Percentiles rank a stretch among this genome's conserved stretches.
Conservation (phyloP, 2,329 filamentous ascomycete genomes). For the Fonsecaea monophora region DNA sequence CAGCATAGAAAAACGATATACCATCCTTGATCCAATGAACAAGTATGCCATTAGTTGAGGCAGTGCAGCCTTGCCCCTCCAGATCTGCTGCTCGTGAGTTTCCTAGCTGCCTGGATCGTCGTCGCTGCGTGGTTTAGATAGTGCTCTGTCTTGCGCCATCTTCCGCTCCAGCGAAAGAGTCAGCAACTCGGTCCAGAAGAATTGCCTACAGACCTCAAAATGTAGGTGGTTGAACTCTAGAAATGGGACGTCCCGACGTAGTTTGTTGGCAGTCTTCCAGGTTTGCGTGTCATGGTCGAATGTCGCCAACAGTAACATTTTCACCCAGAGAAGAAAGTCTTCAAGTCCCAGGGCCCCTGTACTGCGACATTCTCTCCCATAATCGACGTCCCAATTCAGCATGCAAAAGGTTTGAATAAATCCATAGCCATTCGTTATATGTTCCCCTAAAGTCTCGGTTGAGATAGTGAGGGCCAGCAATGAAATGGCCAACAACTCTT, state of each 20-base stretch:
- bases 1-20: neutral
- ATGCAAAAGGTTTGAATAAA: slow-evolving; percentile 13
- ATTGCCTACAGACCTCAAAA: slow-evolving; percentile 4
- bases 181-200: slow-evolving; percentile 4
- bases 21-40: neutral
- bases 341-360: neutral
- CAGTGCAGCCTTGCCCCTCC: neutral
- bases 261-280: slow-evolving; percentile 1
- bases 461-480: slow-evolving; percentile 12
- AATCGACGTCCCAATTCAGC: slow-evolving; percentile 1
- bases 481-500: slow-evolving; percentile 11
- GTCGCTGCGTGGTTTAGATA: neutral
- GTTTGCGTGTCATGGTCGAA: slow-evolving; percentile 14
- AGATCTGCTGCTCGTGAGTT: neutral
- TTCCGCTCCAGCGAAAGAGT: slow-evolving; percentile 4
- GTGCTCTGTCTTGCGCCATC: slow-evolving; percentile 1
- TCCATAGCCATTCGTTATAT: slow-evolving; percentile 7
- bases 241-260: slow-evolving; percentile 7
- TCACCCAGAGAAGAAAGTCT: slow-evolving; percentile 15
- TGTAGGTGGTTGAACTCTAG: neutral
- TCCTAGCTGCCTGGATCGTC: neutral
- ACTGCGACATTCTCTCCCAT: slow-evolving; percentile 11
- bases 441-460: slow-evolving; percentile 6
- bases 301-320: slow-evolving; percentile 13
- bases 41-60: neutral